Conservation (phyloP, 495 filamentous ascomycete genomes). For the Tuber aestivum region DNA sequence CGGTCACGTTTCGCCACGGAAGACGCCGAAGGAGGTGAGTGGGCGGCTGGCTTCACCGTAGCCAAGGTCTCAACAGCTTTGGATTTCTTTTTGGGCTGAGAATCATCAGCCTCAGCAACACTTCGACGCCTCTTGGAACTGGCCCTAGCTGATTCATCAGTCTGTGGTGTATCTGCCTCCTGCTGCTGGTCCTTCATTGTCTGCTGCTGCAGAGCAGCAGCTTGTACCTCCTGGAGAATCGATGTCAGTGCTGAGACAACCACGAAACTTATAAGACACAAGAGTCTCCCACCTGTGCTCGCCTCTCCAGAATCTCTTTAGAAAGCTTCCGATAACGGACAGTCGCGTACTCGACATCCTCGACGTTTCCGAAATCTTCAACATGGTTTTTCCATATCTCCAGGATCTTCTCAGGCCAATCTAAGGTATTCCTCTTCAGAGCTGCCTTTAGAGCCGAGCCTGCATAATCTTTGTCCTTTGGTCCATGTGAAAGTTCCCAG, state of each 20-base stretch:
- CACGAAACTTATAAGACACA: not conserved
- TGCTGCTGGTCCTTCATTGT: constrained; percentile 16
- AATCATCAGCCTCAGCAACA: constrained; percentile 30
- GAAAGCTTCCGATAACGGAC: constrained; percentile 32
- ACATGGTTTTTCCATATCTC: constrained; percentile 78
- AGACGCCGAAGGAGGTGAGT: constrained; percentile 43
- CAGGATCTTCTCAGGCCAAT: constrained; percentile 87
- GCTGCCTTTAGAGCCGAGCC: constrained; percentile 62
- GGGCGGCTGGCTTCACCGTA: constrained; percentile 37
- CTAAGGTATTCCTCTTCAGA: constrained; percentile 56
- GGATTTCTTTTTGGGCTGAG: constrained; percentile 36
- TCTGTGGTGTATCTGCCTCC: constrained; percentile 11
- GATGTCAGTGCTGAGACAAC: constrained; percentile 1
- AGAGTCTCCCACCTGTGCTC: constrained; percentile 20
- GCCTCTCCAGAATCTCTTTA: constrained; percentile 29
- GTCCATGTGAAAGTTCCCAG: constrained; percentile 62
- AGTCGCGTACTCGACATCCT: constrained; percentile 40
- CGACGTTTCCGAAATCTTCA: constrained; percentile 44
- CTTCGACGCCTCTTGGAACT: constrained; percentile 34
- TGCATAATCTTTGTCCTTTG: constrained; percentile 24
- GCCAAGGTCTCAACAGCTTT: constrained; percentile 34
- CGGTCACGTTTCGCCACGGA: constrained; percentile 66
- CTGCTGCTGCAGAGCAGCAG: constrained; percentile 11
- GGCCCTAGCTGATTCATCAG: constrained; percentile 19
- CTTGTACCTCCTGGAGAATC: constrained; percentile 11